A percentile compares a stretch with the other conserved stretches of the same genome.
Evolutionary conservation across 1,139 yeast genomes (phyloP).

Genomic region (Wickerhamomyces sp.): DNA sequence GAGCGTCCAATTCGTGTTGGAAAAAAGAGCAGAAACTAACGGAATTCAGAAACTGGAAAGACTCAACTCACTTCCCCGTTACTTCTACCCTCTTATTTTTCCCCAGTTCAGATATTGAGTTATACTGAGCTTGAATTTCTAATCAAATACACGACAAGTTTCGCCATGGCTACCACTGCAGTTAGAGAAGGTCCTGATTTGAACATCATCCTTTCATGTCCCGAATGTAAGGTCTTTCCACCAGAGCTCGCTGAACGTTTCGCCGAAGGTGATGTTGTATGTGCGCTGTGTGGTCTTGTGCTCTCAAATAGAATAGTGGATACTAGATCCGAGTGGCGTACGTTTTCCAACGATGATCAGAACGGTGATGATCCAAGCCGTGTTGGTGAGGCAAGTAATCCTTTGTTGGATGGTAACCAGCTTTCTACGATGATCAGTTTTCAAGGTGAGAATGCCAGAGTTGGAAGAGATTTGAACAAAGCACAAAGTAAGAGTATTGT

Average conservation of each 20-base stretch:
- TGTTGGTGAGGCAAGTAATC: conserved; percentile 99
- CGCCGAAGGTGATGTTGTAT: conserved; percentile 95
- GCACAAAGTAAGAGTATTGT: conserved; percentile 84
- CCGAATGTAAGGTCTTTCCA: conserved; percentile 93
- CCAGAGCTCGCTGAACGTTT: conserved; percentile 94
- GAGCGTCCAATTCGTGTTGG: background rate
- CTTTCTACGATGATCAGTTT: conserved; percentile 89
- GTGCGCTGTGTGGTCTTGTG: conserved; percentile 94
- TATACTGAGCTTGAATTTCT: conserved; percentile 2
- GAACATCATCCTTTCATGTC: conserved; percentile 87
- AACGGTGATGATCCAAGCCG: conserved; percentile 98
- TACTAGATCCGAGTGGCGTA: conserved; percentile 97
- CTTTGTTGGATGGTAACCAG: conserved; percentile 85
- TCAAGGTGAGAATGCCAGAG: conserved; percentile 56
- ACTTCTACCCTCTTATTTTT: too few relatives aligned
- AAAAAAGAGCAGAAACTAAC: too few relatives aligned
- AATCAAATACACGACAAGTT: background rate
- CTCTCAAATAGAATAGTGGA: conserved; percentile 90
- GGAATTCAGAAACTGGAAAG: too few relatives aligned
- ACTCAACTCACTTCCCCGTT: too few relatives aligned
- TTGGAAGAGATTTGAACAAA: conserved; percentile 82
- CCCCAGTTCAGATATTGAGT: conserved; percentile 9
- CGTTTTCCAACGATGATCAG: conserved; percentile 94
- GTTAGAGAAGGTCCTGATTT: conserved; percentile 59
- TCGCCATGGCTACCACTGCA: conserved; percentile 7